phyloP scores from a whole-genome alignment of 805 yeast species.

The Cyberlindnera mycetangii region DNA sequence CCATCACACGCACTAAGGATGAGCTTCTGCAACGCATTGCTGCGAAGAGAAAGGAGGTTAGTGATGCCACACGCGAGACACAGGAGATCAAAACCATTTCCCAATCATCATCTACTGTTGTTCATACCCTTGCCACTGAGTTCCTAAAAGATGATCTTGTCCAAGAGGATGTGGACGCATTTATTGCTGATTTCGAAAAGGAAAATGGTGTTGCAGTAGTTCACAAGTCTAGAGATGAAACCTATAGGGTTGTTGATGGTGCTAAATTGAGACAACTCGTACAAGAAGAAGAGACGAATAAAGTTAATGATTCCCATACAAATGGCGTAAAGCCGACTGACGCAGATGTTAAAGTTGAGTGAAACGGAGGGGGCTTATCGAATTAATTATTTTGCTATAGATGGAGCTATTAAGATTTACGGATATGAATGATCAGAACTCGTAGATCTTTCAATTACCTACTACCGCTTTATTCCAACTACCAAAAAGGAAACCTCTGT shows the following conservation, averaged over 20 bases:
- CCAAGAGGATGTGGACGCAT: constrained; percentile 15
- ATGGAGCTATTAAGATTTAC: too few relatives aligned
- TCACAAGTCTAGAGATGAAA: constrained; percentile 4
- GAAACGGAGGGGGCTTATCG: background rate
- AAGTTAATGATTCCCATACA: constrained; percentile 1
- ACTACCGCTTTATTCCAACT: too few relatives aligned
- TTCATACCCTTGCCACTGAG: constrained; percentile 19
- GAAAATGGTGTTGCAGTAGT: constrained; percentile 18
- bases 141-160: constrained; percentile 18
- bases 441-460: too few relatives aligned
- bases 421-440: too few relatives aligned
- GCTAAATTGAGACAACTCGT: constrained; percentile 2
- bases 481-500: background rate
- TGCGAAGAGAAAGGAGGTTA: constrained; percentile 9
- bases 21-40: constrained; percentile 11
- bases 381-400: background rate
- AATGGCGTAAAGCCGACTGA: constrained; percentile 6
- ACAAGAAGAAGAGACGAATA: background rate
- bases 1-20: constrained; percentile 10
- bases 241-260: constrained; percentile 8
- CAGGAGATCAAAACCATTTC: constrained; percentile 2
- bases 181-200: constrained; percentile 16
- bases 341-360: constrained; percentile 8
- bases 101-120: constrained; percentile 1
- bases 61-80: constrained; percentile 7